These are phyloP conservation scores for Cerioporus squamosus DNA, from an alignment of 1,284 basidiomycete species.

Conservation along the genomic window DNA sequence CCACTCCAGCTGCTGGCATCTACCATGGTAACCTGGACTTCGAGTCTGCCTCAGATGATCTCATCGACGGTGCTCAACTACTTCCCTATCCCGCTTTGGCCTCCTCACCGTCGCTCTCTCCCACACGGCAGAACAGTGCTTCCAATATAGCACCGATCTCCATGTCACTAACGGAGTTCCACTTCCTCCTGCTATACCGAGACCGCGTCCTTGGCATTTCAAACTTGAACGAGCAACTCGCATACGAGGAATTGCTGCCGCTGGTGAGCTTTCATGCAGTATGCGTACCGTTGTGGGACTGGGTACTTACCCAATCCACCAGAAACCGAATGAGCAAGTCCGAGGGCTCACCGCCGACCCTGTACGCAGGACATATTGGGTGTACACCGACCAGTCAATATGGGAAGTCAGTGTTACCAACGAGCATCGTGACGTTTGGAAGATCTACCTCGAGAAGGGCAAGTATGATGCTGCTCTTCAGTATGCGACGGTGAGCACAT, in stretches of 20 bases:
- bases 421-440: constrained; percentile 96
- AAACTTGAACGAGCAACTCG: constrained; percentile 79
- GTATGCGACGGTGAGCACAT: constrained; percentile 73
- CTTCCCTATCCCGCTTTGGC: constrained; percentile 62
- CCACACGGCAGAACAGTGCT: constrained; percentile 25
- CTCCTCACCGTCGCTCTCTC: constrained; percentile 28
- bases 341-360: constrained; percentile 83
- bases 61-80: constrained; percentile 78
- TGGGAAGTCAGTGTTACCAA: constrained; percentile 89
- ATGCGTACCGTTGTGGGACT: too few species aligned
- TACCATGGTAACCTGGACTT: constrained; percentile 83
- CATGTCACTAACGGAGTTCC: constrained; percentile 89
- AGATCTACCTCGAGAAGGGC: constrained; percentile 82
- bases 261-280: constrained; percentile 51
- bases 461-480: constrained; percentile 80
- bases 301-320: not conserved
- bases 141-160: constrained; percentile 61
- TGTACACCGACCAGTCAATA: constrained; percentile 89
- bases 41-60: constrained; percentile 68
- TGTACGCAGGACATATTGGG: constrained; percentile 91
- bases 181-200: constrained; percentile 87
- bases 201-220: constrained; percentile 83
- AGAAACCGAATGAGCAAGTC: constrained; percentile 79
- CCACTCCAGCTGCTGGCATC: constrained; percentile 70
- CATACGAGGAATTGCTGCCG: constrained; percentile 85